Conservation (phyloP, 768 basidiomycete species). For the Panaeolus papilionaceus region DNA sequence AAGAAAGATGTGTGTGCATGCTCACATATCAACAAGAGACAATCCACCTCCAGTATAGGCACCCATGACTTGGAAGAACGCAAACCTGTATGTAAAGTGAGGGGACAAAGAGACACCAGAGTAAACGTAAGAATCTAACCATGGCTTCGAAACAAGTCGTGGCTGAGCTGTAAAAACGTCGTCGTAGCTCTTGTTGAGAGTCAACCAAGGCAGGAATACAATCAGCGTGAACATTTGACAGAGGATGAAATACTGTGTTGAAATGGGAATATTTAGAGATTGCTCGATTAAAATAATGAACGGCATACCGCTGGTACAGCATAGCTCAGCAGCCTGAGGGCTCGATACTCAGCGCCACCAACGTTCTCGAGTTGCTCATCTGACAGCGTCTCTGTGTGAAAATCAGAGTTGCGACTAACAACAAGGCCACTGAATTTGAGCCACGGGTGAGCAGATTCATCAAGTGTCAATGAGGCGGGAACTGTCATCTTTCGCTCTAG, state of each 20-base stretch:
- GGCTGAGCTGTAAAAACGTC: constrained; percentile 55
- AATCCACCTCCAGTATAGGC: constrained; percentile 76
- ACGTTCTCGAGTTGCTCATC: constrained; percentile 75
- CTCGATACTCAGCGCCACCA: constrained; percentile 79
- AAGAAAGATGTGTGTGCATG: constrained; percentile 3
- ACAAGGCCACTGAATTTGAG: constrained; percentile 47
- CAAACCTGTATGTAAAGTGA: constrained; percentile 40
- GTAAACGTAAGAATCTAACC: constrained; percentile 40
- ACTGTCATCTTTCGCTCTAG: constrained; percentile 60
- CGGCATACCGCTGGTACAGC: constrained; percentile 52
- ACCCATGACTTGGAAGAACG: constrained; percentile 50
- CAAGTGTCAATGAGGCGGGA: constrained; percentile 49
- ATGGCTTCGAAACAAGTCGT: constrained; percentile 58
- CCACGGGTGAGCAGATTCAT: constrained; percentile 42
- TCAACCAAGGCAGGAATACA: constrained; percentile 68
- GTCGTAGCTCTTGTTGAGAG: constrained; percentile 49
- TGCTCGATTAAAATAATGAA: neutral
- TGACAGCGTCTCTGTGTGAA: constrained; percentile 58
- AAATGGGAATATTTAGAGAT: constrained; percentile 20
- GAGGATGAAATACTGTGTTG: constrained; percentile 64
- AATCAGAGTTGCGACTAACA: constrained; percentile 66
- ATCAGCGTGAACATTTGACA: constrained; percentile 62
- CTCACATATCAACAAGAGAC: constrained; percentile 65
- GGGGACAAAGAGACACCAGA: constrained; percentile 13
- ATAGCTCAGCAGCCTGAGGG: constrained; percentile 58